phyloP scores from a whole-genome alignment of 2,329 filamentous ascomycete species.

The Chaetomium sp. region DNA sequence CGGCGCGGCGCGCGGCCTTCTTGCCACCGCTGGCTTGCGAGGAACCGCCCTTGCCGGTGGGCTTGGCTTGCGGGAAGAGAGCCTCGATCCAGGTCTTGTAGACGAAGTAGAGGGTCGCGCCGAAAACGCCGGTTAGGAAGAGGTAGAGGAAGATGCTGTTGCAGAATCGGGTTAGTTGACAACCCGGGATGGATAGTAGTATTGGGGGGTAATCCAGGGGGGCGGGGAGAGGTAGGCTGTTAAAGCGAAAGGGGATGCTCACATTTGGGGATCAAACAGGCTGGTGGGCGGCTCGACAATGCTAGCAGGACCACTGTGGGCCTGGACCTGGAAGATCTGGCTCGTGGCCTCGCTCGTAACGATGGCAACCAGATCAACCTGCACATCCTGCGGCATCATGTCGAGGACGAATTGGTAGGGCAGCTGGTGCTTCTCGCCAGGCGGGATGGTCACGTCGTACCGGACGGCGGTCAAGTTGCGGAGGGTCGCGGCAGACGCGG shows the following conservation, averaged over 20 bases:
- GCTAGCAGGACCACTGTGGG: slow-evolving; percentile 75
- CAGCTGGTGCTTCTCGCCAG: slow-evolving; percentile 68
- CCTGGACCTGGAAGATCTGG: slow-evolving; percentile 66
- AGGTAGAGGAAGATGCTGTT: slow-evolving; percentile 92
- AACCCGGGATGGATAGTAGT: too few species aligned
- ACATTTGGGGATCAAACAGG: slow-evolving; percentile 96
- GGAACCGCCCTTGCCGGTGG: slow-evolving; percentile 32
- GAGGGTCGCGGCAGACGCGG: slow-evolving; percentile 51
- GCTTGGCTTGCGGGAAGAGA: slow-evolving; percentile 76
- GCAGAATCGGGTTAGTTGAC: neutral
- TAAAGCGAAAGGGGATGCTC: slow-evolving; percentile 39
- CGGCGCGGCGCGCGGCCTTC: slow-evolving; percentile 53
- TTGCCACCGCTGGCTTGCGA: slow-evolving; percentile 43
- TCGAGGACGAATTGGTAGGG: slow-evolving; percentile 84
- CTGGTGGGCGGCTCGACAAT: slow-evolving; percentile 87
- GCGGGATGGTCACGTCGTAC: slow-evolving; percentile 67
- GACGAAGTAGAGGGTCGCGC: slow-evolving; percentile 83
- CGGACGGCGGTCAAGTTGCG: slow-evolving; percentile 77
- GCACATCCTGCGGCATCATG: slow-evolving; percentile 86
- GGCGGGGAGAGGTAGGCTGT: slow-evolving; percentile 30
- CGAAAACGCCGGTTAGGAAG: slow-evolving; percentile 73
- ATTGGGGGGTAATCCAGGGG: too few species aligned
- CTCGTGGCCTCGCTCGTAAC: slow-evolving; percentile 57
- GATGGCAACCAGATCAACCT: slow-evolving; percentile 69
- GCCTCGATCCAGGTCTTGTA: slow-evolving; percentile 97